Evolutionary conservation across 306 rosid genomes (phyloP).

Genomic region (Albizia julibrissin): DNA sequence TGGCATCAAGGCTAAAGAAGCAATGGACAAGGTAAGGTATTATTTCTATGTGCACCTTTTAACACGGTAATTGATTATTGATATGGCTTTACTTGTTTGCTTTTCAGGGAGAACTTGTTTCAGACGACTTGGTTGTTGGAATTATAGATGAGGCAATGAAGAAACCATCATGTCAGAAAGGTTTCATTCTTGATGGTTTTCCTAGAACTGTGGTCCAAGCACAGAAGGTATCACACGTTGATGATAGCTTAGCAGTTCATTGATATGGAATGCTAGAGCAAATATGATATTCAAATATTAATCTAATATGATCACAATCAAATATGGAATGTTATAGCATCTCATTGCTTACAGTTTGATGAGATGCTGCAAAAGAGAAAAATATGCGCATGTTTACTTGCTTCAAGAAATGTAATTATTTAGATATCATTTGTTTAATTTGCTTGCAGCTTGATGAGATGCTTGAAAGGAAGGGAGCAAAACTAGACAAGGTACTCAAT

Average conservation of each 20-base stretch:
- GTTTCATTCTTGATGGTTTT: slow-evolving; percentile 87
- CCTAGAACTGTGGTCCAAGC: slow-evolving; percentile 85
- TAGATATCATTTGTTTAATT: background rate
- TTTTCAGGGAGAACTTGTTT: slow-evolving; percentile 83
- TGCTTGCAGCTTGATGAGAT: slow-evolving; percentile 70
- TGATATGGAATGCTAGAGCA: background rate
- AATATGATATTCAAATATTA: no score
- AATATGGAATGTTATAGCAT: background rate
- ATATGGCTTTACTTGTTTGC: slow-evolving; percentile 16
- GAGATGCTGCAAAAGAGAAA: slow-evolving; percentile 58
- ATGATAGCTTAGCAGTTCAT: background rate
- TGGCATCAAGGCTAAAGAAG: slow-evolving; percentile 77
- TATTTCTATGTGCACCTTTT: background rate
- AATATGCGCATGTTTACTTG: background rate
- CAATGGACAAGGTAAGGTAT: slow-evolving; percentile 64
- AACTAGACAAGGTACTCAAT: slow-evolving; percentile 87
- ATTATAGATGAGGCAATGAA: slow-evolving; percentile 83
- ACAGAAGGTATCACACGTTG: slow-evolving; percentile 59
- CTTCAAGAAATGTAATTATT: background rate
- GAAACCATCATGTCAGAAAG: slow-evolving; percentile 84
- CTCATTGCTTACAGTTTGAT: slow-evolving; percentile 53
- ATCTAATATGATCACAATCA: no score
- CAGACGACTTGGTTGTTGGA: slow-evolving; percentile 83
- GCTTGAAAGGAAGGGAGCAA: slow-evolving; percentile 62
- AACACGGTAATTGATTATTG: slow-evolving; percentile 16